These are phyloP conservation scores for Fusarium sp. DNA, from an alignment of 2,329 filamentous ascomycete genomes.

Conservation along the genomic window DNA sequence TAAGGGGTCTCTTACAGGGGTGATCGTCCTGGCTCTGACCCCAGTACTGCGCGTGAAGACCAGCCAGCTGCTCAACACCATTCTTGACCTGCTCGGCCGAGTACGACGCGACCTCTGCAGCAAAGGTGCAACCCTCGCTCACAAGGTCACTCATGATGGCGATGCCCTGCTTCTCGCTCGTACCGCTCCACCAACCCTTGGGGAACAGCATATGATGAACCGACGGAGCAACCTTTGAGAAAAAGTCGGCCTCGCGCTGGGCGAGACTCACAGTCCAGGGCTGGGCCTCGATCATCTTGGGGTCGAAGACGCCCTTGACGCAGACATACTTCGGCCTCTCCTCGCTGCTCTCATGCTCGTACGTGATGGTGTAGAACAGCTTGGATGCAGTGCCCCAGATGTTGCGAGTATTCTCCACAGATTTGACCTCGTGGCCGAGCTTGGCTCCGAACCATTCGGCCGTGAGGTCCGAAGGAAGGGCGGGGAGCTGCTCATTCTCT, in stretches of 20 bases:
- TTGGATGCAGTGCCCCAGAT: conserved; percentile 48
- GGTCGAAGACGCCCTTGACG: conserved; percentile 55
- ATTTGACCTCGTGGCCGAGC: conserved; percentile 36
- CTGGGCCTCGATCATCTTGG: conserved; percentile 45
- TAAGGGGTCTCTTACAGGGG: conserved; percentile 32
- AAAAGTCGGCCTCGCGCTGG: conserved; percentile 55
- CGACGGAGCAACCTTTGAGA: conserved; percentile 49
- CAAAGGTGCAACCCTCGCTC: conserved; percentile 50
- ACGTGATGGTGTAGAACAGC: conserved; percentile 46
- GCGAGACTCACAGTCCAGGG: conserved; percentile 45
- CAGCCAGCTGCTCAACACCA: conserved; percentile 55
- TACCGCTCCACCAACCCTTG: conserved; percentile 53
- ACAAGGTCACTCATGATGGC: conserved; percentile 53
- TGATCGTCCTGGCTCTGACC: conserved; percentile 46
- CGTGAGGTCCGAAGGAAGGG: conserved; percentile 37
- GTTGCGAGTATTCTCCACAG: conserved; percentile 40
- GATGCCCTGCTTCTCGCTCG: conserved; percentile 52
- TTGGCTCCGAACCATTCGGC: conserved; percentile 41
- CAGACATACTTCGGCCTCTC: conserved; percentile 44
- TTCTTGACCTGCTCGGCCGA: conserved; percentile 49
- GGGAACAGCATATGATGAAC: conserved; percentile 50
- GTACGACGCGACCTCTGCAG: conserved; percentile 48
- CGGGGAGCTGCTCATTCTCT: conserved; percentile 28
- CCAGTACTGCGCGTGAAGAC: conserved; percentile 55
- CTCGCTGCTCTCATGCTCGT: conserved; percentile 39